Evolutionary conservation across 2,329 filamentous ascomycete genomes (phyloP), one percentile per base, ranked within the genome.

Genomic region (Penicillium hesseltinei): DNA sequence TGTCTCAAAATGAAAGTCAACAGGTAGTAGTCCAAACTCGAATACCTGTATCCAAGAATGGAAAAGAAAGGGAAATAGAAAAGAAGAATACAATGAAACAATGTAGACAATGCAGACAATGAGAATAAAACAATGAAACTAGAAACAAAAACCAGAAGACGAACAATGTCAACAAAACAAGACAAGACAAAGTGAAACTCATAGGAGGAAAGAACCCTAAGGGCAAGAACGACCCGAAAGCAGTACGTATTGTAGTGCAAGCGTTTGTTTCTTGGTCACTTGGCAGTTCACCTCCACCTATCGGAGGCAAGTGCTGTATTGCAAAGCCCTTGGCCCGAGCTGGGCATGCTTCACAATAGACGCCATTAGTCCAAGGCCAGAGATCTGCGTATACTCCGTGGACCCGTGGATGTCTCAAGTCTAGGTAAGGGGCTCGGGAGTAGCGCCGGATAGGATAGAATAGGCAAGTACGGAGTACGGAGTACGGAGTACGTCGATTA

Each of bases 1-100:
- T 47, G 49, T 55, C 52, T 17, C 38, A 36, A 53, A 57, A 57
- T 40, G 49, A 48, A 42, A n/a, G 54, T 27, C 43, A 47, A 21
- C 39, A 51, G 46, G 31, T 9, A 42, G 49, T 53, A 62, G 64
- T 67, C 67, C 64, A 54, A 61, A 67, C 63, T 57, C 31, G 59
- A 55, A 50, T 38, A 36, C 46, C 53, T 51, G 39, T 23, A 43
- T 31, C 33, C 54, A 60, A 47, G 35, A 59, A 42, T 44, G 44
- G 48, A 44, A 56, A 47, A 49, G 29, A 50, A 46, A 23, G 6
- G 13, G 11, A 13, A 17, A 29, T 36, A 53, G 23, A 23, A 33
- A 13, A 17, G 2, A 21, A 50, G 4, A 36, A 35, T 21, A 25
- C 11, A 47, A 47, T 33, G 33, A 1, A 15, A 35, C 33, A 35